Base-by-base conservation (phyloP, 805 yeast genomes). In the Candida endomychidarum region DNA sequence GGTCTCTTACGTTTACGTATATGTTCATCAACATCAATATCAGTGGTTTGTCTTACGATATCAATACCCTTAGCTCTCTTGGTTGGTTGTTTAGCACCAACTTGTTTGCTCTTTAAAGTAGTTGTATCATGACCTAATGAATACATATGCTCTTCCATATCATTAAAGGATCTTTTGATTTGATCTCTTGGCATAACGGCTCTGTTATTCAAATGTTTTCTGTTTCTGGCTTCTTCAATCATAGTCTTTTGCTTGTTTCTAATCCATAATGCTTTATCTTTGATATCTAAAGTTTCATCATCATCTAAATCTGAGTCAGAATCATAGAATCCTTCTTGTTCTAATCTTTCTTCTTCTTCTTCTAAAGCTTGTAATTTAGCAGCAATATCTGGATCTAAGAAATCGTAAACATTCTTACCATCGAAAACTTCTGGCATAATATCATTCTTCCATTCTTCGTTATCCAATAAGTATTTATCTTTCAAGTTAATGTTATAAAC, bases 401-500 rank as follows among this genome's bases (percentile, higher is more conserved):
- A 93, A 67, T 93, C 99, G 68, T 89, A 91, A 43, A 93, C 96
- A 61, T 93, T 93, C 72, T 81, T 85, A 68, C 99, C 99, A 58
- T 93, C 89, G 61, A 93, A 72, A 40, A 93, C 77, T 73, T 93
- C 99, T 19, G 99, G 99, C 88, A 93, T 88, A 47, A 84, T 77
- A 65, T 93, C 99, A 51, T 88, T 80, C 77, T 91, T 91, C 99
- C 99, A 93, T 49, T 87, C 95, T 38, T 91, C 98, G 60, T 93
- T 91, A 52, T 91, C 99, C 53, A 93, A 74, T 47, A 93, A 52
- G 66, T 95, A 93, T 57, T 83, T 85, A 59, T 91, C 98, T 63
- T 89, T 87, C 69, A 93, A 74, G 70, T 93, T 89, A 60, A 93
- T 79, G 70, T 89, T 93, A 75, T 70, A 93, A 24, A 93, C 99